Evolutionary conservation across 2,329 filamentous ascomycete genomes (phyloP), one percentile per base, ranked within the genome.

Genomic region (Trichoderma gracile): DNA sequence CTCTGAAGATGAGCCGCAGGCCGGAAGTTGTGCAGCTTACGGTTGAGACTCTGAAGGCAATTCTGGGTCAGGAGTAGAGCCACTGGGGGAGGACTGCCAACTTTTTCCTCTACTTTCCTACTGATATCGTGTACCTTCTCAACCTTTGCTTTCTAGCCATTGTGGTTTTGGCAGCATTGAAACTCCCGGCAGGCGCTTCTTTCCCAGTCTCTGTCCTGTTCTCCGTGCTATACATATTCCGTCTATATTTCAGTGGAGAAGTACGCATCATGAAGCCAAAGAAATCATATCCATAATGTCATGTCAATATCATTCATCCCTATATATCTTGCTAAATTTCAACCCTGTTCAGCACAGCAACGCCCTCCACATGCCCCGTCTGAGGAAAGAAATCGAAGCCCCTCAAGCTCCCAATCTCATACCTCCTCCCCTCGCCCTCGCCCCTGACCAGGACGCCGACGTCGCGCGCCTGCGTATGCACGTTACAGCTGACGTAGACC

Each of bases 311-410:
- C 12, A 38, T 38, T 38, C 33, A 14, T 3, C 8, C 45, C 38
- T 62, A 54, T 62, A 46, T 23, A 38, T 5, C 1, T 8, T 40
- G 12, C 21, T 40, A 54, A 15, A 38, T 46, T 1, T 85, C 84
- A 15, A 85, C 80, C 68, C 85, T 78, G 68, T 85, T 89, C 70
- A 90, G 73, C 40, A 89, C 83, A 5, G 86, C 86, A 46, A 89
- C 86, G 52, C 88, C 86, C 73, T 90, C 88, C 0, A 90, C 88
- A 71, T 90, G 88, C 1, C 84, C 83, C 21, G 88, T 90, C 78
- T 98, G 94, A 14, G 95, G 95, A 78, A 99, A 99, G 77, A 99
- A 98, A 75, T 99, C 95, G 73, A 98, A 98, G 0, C 94, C 95
- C 54, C 90, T 84, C 53, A 99, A 78, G 73, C 91, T 96, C 82